Evolutionary conservation across 2,329 filamentous ascomycete species (phyloP), one percentile per base, ranked within the genome.

Genomic region (Trichoderma harzianum): DNA sequence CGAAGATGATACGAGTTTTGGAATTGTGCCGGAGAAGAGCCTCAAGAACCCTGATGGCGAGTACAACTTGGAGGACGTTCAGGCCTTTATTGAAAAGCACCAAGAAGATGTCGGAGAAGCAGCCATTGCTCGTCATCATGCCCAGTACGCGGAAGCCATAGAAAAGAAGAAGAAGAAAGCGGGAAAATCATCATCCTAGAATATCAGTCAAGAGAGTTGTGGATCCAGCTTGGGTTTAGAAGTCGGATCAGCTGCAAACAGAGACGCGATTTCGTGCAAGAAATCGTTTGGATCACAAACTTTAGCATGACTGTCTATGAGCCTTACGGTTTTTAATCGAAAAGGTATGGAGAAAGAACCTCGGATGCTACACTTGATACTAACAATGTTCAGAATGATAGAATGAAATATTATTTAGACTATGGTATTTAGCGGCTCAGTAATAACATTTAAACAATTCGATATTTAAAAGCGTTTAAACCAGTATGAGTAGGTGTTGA

Each of bases 21-120:
- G 82, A 0, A 75, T 83, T 2, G 12, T 74, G 0, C 76, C 78
- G 0, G 68, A 75, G 2, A 72, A 73, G 12, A 72, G 73, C 1
- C 74, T 85, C 21, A 79, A 76, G 60, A 78, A 82, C 30, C 72
- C 74, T 0, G 74, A 83, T 5, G 86, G 86, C 0, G 77, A 84
- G n/a, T 87, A 83, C 70, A 76, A 85, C 69, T 76, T 83, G 30
- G 82, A 84, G 0, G 76, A 77, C 2, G 83, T 87, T 2, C 74
- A 74, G 6, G 71, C 73, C 0, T 90, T 87, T 73, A 81, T 89
- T 3, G 18, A 67, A 7, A 70, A 75, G 0, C 77, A 83, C 55
- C 83, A 84, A 79, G 72, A 79, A 11, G 74, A 75, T 12, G 80
- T 87, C 10, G 81, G 80, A 5, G 72, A 78, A 3, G 76, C 75